phyloP scores from a whole-genome alignment of 2,329 filamentous ascomycete genomes.

The Epichloe glyceriae region DNA sequence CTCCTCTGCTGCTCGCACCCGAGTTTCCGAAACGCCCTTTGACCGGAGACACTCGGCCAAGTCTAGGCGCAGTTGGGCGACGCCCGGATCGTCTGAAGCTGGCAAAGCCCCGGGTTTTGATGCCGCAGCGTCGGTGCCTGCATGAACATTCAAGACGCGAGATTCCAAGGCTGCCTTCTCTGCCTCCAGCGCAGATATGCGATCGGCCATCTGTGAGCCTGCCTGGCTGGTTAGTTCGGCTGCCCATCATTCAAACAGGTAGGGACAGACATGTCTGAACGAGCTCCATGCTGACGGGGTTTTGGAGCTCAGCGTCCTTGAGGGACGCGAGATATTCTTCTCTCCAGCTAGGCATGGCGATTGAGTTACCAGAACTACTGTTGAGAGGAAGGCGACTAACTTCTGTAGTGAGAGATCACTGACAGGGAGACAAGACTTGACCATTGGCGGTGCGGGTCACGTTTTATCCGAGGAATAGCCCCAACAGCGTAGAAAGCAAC shows the following conservation, averaged over 20 bases:
- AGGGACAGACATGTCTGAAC: constrained; percentile 61
- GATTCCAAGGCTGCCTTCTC: constrained; percentile 33
- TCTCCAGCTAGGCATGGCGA: constrained; percentile 54
- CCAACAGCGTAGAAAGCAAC: background rate
- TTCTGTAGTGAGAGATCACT: background rate
- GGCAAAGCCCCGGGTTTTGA: constrained; percentile 7
- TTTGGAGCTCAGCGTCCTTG: constrained; percentile 56
- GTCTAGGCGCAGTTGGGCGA: constrained; percentile 49
- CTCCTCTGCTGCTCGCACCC: constrained; percentile 47
- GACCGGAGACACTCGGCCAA: constrained; percentile 66
- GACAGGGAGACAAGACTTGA: background rate
- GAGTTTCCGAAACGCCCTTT: constrained; percentile 52
- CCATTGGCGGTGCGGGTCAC: background rate
- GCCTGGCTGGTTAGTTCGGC: constrained; percentile 9
- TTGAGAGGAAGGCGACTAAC: background rate
- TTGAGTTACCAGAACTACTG: background rate
- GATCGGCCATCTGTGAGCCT: constrained; percentile 56
- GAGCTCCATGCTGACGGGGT: constrained; percentile 47
- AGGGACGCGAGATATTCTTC: constrained; percentile 70
- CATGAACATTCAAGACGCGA: constrained; percentile 13
- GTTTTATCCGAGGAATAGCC: constrained; percentile 22
- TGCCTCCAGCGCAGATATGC: constrained; percentile 49
- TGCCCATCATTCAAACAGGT: background rate
- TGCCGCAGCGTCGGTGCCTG: constrained; percentile 1
- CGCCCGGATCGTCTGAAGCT: constrained; percentile 18